These are phyloP conservation scores for Metschnikowia sp. DNA, from an alignment of 805 yeast species.

Conservation along the genomic window DNA sequence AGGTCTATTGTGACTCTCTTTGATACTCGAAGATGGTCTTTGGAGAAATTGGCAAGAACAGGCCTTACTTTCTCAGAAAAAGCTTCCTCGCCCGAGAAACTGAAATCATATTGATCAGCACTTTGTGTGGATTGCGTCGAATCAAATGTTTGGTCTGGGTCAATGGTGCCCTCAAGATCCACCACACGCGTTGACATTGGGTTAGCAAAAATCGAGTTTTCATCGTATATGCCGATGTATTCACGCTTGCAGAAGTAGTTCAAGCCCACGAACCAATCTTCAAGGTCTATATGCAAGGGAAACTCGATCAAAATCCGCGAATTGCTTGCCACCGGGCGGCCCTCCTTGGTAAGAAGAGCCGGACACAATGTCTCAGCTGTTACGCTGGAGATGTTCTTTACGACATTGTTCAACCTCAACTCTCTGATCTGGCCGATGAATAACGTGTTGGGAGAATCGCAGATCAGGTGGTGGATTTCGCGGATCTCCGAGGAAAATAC, in stretches of 20 bases:
- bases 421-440: constrained; percentile 56
- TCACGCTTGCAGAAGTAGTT: constrained; percentile 62
- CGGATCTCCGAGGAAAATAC: constrained; percentile 61
- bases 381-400: constrained; percentile 29
- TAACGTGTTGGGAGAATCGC: constrained; percentile 55
- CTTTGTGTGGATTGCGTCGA: background rate
- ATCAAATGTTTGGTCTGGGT: constrained; percentile 9
- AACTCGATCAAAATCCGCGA: constrained; percentile 55
- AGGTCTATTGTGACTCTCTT: constrained; percentile 55
- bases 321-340: constrained; percentile 29
- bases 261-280: constrained; percentile 73
- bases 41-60: constrained; percentile 10
- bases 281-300: constrained; percentile 65
- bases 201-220: constrained; percentile 6
- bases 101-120: background rate
- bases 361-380: constrained; percentile 17
- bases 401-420: constrained; percentile 44
- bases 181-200: constrained; percentile 12
- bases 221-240: constrained; percentile 35
- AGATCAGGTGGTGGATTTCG: constrained; percentile 59
- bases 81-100: constrained; percentile 2
- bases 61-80: background rate
- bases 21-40: constrained; percentile 48
- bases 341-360: constrained; percentile 31
- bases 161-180: constrained; percentile 15